Evolutionary conservation across 208 protist genomes (phyloP).

Genomic region (Wallacemonas sp.): DNA sequence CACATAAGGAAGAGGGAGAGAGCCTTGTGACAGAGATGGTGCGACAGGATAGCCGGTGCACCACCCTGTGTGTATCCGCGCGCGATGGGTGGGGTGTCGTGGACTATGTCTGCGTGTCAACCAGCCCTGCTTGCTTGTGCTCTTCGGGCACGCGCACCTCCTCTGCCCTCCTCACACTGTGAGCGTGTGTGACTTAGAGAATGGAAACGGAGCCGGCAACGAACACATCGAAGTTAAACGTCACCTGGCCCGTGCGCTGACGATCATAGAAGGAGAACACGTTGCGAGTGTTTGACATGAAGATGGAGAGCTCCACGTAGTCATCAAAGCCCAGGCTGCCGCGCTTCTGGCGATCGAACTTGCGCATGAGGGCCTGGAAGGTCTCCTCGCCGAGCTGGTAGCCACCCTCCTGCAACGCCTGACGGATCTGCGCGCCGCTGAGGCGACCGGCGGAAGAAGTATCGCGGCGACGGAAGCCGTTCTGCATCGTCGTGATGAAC

Average conservation of each 20-base stretch:
- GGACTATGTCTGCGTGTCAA: no score
- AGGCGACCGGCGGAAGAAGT: slow-evolving; percentile 56
- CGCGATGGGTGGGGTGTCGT: no score
- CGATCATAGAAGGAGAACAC: slow-evolving; percentile 77
- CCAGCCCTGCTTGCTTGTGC: no score
- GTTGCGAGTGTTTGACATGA: slow-evolving; percentile 70
- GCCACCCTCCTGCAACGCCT: slow-evolving; percentile 48
- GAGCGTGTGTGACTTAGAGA: slow-evolving; percentile 28
- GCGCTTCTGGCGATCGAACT: slow-evolving; percentile 76
- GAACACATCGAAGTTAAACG: slow-evolving; percentile 79
- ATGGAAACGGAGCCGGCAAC: slow-evolving; percentile 54
- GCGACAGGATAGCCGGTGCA: no score
- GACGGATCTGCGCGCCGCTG: slow-evolving; percentile 67
- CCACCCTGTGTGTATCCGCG: no score
- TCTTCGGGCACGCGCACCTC: no score
- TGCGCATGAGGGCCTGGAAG: slow-evolving; percentile 85
- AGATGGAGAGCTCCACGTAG: slow-evolving; percentile 91
- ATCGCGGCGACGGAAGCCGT: slow-evolving; percentile 71
- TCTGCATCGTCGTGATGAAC: slow-evolving; percentile 77
- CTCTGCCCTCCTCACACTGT: not conserved
- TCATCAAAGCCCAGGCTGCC: slow-evolving; percentile 86
- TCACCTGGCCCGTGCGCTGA: slow-evolving; percentile 64
- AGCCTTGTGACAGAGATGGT: no score
- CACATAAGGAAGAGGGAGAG: no score
- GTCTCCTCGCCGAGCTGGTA: slow-evolving; percentile 67